These are phyloP conservation scores for Aspergillus puulaauensis DNA, from an alignment of 2,329 filamentous ascomycete species.

Conservation along the genomic window DNA sequence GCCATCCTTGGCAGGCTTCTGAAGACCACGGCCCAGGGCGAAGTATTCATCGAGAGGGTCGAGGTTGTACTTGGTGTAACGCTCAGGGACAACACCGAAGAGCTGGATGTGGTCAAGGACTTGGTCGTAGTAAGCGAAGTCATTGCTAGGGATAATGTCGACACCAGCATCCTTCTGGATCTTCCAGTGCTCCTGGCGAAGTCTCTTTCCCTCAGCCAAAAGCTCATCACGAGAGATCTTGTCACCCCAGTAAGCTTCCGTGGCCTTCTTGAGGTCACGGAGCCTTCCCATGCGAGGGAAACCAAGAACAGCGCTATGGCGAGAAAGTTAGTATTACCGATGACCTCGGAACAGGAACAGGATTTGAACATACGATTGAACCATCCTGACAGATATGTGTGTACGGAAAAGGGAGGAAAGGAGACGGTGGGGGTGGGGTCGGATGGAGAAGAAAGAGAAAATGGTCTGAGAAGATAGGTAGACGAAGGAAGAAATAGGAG, in stretches of 20 bases:
- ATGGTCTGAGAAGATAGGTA: constrained; percentile 1
- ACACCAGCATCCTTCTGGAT: constrained; percentile 99
- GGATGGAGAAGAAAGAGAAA: constrained; percentile 3
- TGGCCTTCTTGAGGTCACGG: constrained; percentile 99
- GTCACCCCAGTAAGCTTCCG: constrained; percentile 94
- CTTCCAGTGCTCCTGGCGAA: constrained; percentile 97
- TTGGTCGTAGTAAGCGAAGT: constrained; percentile 99
- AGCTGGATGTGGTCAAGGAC: constrained; percentile 97
- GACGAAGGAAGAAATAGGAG: constrained; percentile 15
- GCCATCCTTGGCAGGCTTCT: constrained; percentile 67
- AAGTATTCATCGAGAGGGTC: constrained; percentile 95
- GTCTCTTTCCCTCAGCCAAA: constrained; percentile 91
- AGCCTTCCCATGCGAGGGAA: constrained; percentile 98
- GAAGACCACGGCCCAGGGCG: constrained; percentile 98
- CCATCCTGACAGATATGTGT: constrained; percentile 50
- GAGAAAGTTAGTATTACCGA: constrained; percentile 8
- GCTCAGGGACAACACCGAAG: constrained; percentile 88
- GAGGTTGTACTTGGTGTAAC: constrained; percentile 88
- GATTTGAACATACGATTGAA: constrained; percentile 55
- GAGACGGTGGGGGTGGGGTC: constrained; percentile 5
- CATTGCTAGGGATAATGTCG: constrained; percentile 97
- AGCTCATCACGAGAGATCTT: constrained; percentile 92
- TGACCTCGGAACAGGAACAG: not conserved
- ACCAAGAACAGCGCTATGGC: constrained; percentile 72
- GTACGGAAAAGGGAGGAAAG: constrained; percentile 16